Percentiles rank a stretch among this genome's conserved stretches.
Evolutionary conservation across 345 rosid genomes (phyloP).

Genomic region (Balakata baccata): DNA sequence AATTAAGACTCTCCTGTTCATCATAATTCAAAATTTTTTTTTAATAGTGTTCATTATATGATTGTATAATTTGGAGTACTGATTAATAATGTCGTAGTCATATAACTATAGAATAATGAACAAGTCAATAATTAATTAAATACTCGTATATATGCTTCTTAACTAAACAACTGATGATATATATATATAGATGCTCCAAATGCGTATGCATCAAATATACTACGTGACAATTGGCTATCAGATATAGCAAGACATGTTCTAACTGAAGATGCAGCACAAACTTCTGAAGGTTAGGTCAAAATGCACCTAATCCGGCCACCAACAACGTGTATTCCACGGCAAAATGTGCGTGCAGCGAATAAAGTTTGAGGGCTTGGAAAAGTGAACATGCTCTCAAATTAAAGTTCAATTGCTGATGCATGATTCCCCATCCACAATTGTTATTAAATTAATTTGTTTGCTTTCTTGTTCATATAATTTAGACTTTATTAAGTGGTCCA

Average conservation of each 20-base stretch:
- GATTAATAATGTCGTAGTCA: neutral
- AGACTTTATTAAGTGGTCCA: slow-evolving; percentile 45
- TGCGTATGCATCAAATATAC: neutral
- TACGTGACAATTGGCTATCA: slow-evolving; percentile 14
- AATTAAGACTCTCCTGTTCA: slow-evolving; percentile 5
- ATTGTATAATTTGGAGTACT: neutral
- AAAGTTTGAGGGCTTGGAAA: slow-evolving; percentile 24
- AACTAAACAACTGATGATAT: neutral
- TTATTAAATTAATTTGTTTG: slow-evolving; percentile 23
- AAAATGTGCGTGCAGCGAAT: slow-evolving; percentile 19
- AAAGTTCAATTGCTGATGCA: slow-evolving; percentile 40
- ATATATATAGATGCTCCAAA: neutral
- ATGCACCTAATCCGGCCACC: slow-evolving; percentile 30
- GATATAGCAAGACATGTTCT: slow-evolving; percentile 15
- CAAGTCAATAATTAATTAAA: neutral
- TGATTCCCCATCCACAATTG: slow-evolving; percentile 45
- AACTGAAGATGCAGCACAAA: slow-evolving; percentile 13
- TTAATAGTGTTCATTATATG: neutral
- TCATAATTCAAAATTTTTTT: neutral
- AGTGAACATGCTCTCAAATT: slow-evolving; percentile 23
- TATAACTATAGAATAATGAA: neutral
- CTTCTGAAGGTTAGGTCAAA: slow-evolving; percentile 42
- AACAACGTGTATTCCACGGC: slow-evolving; percentile 38
- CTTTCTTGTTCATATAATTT: slow-evolving; percentile 23
- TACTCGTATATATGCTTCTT: neutral